Evolutionary conservation across 2,329 filamentous ascomycete species (phyloP).

Genomic region (Macrophomina tecta): DNA sequence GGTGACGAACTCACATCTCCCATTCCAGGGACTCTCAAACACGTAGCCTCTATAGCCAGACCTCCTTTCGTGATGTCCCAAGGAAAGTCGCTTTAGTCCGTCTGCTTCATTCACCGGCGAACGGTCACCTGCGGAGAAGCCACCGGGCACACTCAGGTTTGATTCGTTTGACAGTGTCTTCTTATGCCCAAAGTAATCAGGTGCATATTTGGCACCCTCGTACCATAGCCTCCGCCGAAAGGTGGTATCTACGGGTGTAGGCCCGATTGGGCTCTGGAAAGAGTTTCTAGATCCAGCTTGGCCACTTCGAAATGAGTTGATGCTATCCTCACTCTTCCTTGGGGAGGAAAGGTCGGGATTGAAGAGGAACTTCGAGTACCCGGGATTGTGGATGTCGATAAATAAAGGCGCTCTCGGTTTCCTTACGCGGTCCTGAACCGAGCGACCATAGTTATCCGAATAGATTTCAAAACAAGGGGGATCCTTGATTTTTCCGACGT

Average conservation of each 20-base stretch:
- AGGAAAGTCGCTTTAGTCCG: background rate
- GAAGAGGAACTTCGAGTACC: conserved; percentile 62
- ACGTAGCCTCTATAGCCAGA: conserved; percentile 70
- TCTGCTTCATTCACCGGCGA: conserved; percentile 11
- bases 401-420: conserved; percentile 51
- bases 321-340: conserved; percentile 18
- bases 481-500: conserved; percentile 56
- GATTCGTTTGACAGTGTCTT: conserved; percentile 42
- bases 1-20: conserved; percentile 83
- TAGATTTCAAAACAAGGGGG: conserved; percentile 52
- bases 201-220: conserved; percentile 50
- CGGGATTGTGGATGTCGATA: conserved; percentile 64
- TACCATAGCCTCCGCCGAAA: conserved; percentile 57
- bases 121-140: background rate
- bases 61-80: conserved; percentile 47
- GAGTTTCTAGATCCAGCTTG: conserved; percentile 11
- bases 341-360: conserved; percentile 33
- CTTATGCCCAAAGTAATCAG: conserved; percentile 49
- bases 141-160: conserved; percentile 50
- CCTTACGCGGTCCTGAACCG: conserved; percentile 33
- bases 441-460: conserved; percentile 42
- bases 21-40: conserved; percentile 86
- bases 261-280: conserved; percentile 32
- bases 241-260: conserved; percentile 31
- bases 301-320: conserved; percentile 10